These are phyloP conservation scores for Royoungia palumana DNA, from an alignment of 768 basidiomycete species.

Conservation along the genomic window DNA sequence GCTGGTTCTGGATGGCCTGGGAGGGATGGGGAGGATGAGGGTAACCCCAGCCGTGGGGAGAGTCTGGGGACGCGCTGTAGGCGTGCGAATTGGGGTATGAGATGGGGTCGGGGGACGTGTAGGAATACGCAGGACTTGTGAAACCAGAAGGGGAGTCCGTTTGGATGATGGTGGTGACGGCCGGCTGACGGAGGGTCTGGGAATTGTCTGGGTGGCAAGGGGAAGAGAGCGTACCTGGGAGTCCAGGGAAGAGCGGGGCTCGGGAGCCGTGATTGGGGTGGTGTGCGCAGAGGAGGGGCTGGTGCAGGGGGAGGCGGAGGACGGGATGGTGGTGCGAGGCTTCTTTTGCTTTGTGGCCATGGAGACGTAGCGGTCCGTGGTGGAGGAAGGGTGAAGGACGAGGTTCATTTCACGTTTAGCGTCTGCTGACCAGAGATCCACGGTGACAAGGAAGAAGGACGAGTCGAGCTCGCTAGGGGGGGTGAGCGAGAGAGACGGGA, in stretches of 20 bases:
- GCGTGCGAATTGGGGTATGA: slow-evolving; percentile 42
- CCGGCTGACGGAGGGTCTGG: slow-evolving; percentile 19
- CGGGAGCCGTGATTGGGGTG: slow-evolving; percentile 48
- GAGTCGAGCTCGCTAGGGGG: slow-evolving; percentile 69
- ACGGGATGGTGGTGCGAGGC: slow-evolving; percentile 31
- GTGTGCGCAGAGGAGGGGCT: slow-evolving; percentile 47
- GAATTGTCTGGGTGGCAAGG: not conserved
- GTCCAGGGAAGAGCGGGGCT: slow-evolving; percentile 32
- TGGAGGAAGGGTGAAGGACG: slow-evolving; percentile 80
- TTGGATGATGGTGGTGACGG: slow-evolving; percentile 40
- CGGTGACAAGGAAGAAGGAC: slow-evolving; percentile 86
- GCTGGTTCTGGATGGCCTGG: slow-evolving; percentile 46
- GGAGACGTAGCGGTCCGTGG: slow-evolving; percentile 62
- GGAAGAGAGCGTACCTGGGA: slow-evolving; percentile 39
- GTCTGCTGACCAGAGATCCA: slow-evolving; percentile 90
- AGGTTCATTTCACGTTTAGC: slow-evolving; percentile 83
- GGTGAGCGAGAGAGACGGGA: slow-evolving; percentile 4
- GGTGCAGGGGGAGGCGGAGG: slow-evolving; percentile 32
- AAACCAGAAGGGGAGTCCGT: slow-evolving; percentile 36
- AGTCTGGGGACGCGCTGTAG: slow-evolving; percentile 41
- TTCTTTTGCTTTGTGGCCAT: slow-evolving; percentile 37
- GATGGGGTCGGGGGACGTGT: slow-evolving; percentile 41
- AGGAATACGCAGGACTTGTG: slow-evolving; percentile 41
- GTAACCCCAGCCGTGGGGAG: slow-evolving; percentile 58
- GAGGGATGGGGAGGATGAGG: slow-evolving; percentile 27